These are phyloP conservation scores for Penicillium coprophilum DNA, from an alignment of 495 filamentous ascomycete species.

Conservation along the genomic window DNA sequence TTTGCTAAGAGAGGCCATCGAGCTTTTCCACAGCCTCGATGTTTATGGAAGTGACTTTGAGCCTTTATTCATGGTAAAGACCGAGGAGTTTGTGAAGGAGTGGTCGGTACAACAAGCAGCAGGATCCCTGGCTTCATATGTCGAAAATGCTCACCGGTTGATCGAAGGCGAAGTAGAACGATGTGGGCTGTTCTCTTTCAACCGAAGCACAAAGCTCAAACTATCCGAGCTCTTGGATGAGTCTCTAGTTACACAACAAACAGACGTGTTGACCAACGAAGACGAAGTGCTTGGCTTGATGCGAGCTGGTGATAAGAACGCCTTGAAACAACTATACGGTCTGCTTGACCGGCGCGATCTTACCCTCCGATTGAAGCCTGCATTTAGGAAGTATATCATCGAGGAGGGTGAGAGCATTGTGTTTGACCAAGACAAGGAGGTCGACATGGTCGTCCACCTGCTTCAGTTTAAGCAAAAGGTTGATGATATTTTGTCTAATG, in stretches of 20 bases:
- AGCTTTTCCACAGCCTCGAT: slow-evolving; percentile 77
- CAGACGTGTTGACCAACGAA: slow-evolving; percentile 58
- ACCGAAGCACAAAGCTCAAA: slow-evolving; percentile 74
- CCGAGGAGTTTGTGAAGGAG: slow-evolving; percentile 59
- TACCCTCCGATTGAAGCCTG: slow-evolving; percentile 60
- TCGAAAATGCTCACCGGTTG: slow-evolving; percentile 61
- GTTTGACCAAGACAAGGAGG: slow-evolving; percentile 69
- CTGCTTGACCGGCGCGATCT: slow-evolving; percentile 67
- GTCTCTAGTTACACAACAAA: slow-evolving; percentile 60
- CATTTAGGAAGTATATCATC: slow-evolving; percentile 78
- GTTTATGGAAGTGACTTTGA: slow-evolving; percentile 81
- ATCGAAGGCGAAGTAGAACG: slow-evolving; percentile 68
- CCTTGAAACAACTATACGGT: slow-evolving; percentile 73
- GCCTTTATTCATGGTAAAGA: slow-evolving; percentile 64
- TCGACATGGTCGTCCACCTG: slow-evolving; percentile 84
- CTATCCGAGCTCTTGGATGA: slow-evolving; percentile 69
- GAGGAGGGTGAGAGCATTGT: slow-evolving; percentile 75
- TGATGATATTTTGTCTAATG: slow-evolving; percentile 67
- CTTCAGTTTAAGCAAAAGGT: slow-evolving; percentile 79
- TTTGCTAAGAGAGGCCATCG: slow-evolving; percentile 68
- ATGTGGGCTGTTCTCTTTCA: slow-evolving; percentile 77
- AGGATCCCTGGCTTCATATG: slow-evolving; percentile 66
- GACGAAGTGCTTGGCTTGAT: slow-evolving; percentile 67
- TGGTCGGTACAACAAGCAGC: slow-evolving; percentile 64
- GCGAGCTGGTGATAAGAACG: slow-evolving; percentile 58